Evolutionary conservation across 192 early-diverging fungal genomes (phyloP).

Genomic region (Gryganskiella cystojenkinii): DNA sequence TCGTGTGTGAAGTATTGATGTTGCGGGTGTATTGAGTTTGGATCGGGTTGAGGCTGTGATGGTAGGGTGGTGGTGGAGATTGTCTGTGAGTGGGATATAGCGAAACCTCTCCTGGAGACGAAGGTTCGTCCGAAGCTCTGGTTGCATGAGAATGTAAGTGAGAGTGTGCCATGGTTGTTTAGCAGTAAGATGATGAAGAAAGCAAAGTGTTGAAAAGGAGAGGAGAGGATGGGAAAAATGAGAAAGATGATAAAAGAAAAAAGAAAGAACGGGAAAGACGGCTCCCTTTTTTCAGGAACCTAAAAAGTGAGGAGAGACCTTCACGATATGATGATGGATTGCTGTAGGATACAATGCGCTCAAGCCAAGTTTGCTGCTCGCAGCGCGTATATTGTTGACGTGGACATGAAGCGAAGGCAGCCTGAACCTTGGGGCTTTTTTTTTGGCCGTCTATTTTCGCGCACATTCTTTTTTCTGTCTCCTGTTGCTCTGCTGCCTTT

Average conservation of each 20-base stretch:
- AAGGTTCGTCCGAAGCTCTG: background rate
- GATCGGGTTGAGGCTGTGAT: background rate
- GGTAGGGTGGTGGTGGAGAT: too few relatives aligned
- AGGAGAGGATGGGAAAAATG: background rate
- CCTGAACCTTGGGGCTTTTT: too few relatives aligned
- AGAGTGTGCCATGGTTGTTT: background rate
- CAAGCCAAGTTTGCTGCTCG: too few relatives aligned
- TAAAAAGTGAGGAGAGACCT: too few relatives aligned
- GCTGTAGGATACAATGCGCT: too few relatives aligned
- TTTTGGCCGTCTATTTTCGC: too few relatives aligned
- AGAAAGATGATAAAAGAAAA: background rate
- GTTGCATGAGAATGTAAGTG: background rate
- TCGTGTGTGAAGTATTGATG: background rate
- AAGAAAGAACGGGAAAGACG: background rate
- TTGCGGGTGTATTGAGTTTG: background rate
- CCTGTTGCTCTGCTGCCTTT: background rate
- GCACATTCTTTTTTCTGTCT: background rate
- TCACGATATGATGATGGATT: too few relatives aligned
- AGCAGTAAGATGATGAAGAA: background rate
- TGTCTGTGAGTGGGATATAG: background rate
- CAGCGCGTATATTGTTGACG: too few relatives aligned
- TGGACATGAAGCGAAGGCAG: too few relatives aligned
- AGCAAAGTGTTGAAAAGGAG: background rate
- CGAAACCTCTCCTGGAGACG: background rate
- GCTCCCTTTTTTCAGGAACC: background rate